phyloP scores from a whole-genome alignment of 1,284 basidiomycete genomes.

The Cutaneotrichosporon cyanovorans region DNA sequence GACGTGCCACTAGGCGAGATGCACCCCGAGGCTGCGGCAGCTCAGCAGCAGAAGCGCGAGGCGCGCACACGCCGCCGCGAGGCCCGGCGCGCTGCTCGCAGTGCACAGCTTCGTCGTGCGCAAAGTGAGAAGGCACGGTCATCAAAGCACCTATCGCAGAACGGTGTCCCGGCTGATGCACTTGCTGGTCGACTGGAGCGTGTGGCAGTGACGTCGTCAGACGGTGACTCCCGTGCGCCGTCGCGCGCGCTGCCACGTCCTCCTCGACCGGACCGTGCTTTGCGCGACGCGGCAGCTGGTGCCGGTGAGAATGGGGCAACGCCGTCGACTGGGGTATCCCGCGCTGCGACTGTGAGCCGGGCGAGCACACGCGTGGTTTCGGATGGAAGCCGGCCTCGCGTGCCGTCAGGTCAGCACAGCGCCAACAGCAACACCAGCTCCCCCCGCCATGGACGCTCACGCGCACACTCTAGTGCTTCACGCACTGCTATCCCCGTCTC shows the following conservation, averaged over 20 bases:
- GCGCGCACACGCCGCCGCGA: conserved; percentile 10
- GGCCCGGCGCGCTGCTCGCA: conserved; percentile 10
- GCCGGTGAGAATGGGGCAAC: background rate
- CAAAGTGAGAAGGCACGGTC: conserved; percentile 25
- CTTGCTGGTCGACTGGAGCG: conserved; percentile 26
- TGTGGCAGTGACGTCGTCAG: conserved; percentile 7
- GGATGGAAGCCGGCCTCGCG: no score
- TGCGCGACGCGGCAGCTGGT: conserved; percentile 1
- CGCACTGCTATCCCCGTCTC: background rate
- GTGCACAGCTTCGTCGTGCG: conserved; percentile 7
- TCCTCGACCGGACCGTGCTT: background rate
- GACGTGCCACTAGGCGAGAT: conserved; percentile 31
- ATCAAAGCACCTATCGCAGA: no score
- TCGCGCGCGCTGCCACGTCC: no score
- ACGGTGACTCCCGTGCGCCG: no score
- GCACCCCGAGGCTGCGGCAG: conserved; percentile 32
- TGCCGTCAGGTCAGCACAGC: no score
- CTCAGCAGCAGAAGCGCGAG: conserved; percentile 16
- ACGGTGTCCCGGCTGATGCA: conserved; percentile 37
- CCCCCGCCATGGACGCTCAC: no score
- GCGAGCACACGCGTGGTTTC: no score
- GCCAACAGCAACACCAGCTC: no score
- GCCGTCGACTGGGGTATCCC: background rate
- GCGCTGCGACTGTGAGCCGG: background rate
- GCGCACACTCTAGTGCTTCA: conserved; percentile 6